These are phyloP conservation scores for Fusarium aywerte DNA, from an alignment of 2,329 filamentous ascomycete genomes.

Conservation along the genomic window DNA sequence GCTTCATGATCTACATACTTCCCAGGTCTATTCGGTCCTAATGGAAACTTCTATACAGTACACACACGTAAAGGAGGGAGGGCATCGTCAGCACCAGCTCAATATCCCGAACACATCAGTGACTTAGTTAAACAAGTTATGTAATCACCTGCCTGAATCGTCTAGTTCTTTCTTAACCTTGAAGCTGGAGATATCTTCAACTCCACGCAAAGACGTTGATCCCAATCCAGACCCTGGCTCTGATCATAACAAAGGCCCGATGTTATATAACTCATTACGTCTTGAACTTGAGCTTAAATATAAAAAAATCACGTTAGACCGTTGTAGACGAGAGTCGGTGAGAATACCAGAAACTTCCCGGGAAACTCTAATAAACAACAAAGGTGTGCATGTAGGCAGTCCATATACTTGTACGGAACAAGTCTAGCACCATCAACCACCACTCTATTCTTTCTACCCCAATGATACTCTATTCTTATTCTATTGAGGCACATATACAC, in stretches of 20 bases:
- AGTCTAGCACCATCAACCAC: background rate
- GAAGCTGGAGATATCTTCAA: background rate
- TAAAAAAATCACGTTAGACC: background rate
- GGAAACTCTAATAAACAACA: no score
- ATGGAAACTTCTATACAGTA: background rate
- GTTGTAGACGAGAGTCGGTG: no score
- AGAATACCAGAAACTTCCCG: no score
- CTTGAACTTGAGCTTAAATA: background rate
- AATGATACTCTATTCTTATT: background rate
- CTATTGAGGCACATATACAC: constrained; percentile 42
- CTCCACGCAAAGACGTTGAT: constrained; percentile 14
- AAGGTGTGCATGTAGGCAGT: no score
- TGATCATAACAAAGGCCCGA: constrained; percentile 16
- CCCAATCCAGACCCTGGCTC: constrained; percentile 19
- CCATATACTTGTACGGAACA: background rate
- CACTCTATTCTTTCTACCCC: no score
- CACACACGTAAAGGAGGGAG: background rate
- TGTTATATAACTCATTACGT: background rate
- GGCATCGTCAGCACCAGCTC: background rate
- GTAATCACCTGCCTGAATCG: constrained; percentile 19
- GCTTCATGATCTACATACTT: constrained; percentile 1
- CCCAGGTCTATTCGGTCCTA: background rate
- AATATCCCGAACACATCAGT: background rate
- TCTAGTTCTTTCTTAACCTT: background rate
- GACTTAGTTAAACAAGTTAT: constrained; percentile 10